Base-by-base conservation (phyloP, 495 filamentous ascomycete genomes). In the Poronia punctata region DNA sequence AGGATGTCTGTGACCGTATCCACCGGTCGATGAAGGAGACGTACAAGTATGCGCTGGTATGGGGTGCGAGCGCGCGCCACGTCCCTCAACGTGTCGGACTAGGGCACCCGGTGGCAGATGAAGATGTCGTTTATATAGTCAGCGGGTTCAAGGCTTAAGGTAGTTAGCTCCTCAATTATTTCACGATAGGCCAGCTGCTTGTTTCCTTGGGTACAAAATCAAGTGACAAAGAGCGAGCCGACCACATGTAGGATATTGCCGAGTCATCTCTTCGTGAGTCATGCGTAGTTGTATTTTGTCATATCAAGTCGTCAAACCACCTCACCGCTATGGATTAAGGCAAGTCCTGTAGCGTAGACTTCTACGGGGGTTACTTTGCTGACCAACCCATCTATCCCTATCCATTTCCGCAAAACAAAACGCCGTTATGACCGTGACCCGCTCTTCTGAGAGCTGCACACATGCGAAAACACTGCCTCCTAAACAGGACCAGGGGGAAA, bases 101-200 rank as follows among this genome's bases (percentile, higher is more conserved):
- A 56, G 70, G 75, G 7, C 93, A 99, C 75, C 48, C 76, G 27
- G 89, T 99, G 42, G 72, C 82, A 2, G 93, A 99, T 55, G 93
- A 96, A 67, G 93, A 99, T 71, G 93, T 99, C 32, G 88, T 99
- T 41, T 89, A 84, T 49, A 95, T 99, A 59, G 85, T 96, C n/a
- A 83, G 80, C 36, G 84, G 80, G 52, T 88, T 70, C 54, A 74
- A 71, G 52, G 73, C 72, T 11, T 78, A n/a, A n/a, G n/a, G n/a
- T n/a, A n/a, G n/a, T n/a, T n/a, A 67, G 51, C 36, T 38, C 15
- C 35, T 11, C 23, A 34, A 46, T 41, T 21, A 21, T 18, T 38
- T 40, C 22, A 28, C 21, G 24, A 21, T 28, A 30, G 15, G 20
- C 24, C 22, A 31, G 38, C n/a, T n/a, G n/a, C n/a, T n/a, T n/a